Conservation (phyloP, 768 basidiomycete genomes). For the Boletales sp. region DNA sequence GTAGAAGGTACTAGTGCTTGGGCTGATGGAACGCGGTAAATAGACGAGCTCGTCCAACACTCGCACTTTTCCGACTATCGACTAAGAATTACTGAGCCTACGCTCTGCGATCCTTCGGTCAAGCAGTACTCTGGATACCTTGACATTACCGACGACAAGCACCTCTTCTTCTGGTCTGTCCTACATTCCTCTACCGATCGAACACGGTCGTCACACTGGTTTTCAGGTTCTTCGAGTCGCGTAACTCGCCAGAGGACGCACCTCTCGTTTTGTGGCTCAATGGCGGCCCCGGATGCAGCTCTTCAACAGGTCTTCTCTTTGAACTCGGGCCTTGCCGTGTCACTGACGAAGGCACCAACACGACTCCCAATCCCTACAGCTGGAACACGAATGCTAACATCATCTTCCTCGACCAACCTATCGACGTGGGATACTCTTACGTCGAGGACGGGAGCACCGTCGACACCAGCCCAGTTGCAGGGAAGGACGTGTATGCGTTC, state of each 20-base stretch:
- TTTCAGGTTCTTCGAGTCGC: constrained; percentile 84
- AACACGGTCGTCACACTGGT: not conserved
- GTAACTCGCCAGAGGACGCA: constrained; percentile 66
- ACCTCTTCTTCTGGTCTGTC: constrained; percentile 82
- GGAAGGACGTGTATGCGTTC: constrained; percentile 87
- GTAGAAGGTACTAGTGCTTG: not conserved
- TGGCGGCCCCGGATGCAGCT: constrained; percentile 71
- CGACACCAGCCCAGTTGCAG: constrained; percentile 79
- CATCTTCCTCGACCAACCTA: constrained; percentile 68
- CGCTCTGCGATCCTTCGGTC: constrained; percentile 75
- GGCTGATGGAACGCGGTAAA: constrained; percentile 1
- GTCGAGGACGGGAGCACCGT: constrained; percentile 70
- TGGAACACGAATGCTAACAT: constrained; percentile 78
- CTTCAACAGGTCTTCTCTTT: constrained; percentile 82
- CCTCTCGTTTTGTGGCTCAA: constrained; percentile 92
- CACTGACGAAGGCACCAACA: constrained; percentile 63
- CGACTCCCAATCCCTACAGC: constrained; percentile 69
- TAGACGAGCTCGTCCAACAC: constrained; percentile 62
- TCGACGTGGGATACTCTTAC: constrained; percentile 90
- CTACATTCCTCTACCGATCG: not conserved
- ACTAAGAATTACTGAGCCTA: constrained; percentile 62
- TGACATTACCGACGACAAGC: constrained; percentile 73
- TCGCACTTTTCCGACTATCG: constrained; percentile 48
- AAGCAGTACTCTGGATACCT: constrained; percentile 78
- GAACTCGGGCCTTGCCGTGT: constrained; percentile 90